Percentiles rank a stretch among this genome's conserved stretches.
phyloP scores from a whole-genome alignment of 768 basidiomycete genomes.

The Auricularia sp. region DNA sequence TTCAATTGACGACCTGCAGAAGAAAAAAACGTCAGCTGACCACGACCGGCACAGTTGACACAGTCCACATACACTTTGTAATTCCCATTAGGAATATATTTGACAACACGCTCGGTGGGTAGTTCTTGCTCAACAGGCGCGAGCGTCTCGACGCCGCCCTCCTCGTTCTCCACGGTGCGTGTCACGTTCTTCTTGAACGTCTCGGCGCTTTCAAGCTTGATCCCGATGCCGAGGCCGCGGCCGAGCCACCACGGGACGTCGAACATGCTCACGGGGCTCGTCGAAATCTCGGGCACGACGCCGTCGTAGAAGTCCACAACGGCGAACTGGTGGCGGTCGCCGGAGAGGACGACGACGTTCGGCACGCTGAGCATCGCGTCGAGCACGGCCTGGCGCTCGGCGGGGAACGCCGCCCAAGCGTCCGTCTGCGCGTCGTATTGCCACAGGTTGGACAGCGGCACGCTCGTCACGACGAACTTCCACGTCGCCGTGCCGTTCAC shows the following conservation, averaged over 20 bases:
- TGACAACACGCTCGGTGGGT: slow-evolving; percentile 43
- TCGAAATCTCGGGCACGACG: slow-evolving; percentile 54
- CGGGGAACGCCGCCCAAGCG: slow-evolving; percentile 57
- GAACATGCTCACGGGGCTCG: slow-evolving; percentile 61
- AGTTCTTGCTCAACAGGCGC: slow-evolving; percentile 23
- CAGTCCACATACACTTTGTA: slow-evolving; percentile 44
- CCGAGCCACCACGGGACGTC: slow-evolving; percentile 36
- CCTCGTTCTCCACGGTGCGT: slow-evolving; percentile 20
- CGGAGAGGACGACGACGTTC: slow-evolving; percentile 60
- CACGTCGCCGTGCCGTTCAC: slow-evolving; percentile 64
- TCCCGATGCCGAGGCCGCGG: neutral
- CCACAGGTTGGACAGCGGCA: slow-evolving; percentile 71
- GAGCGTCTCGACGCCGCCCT: slow-evolving; percentile 13
- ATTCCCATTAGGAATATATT: slow-evolving; percentile 57
- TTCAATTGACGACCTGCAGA: slow-evolving; percentile 52
- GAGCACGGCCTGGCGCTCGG: slow-evolving; percentile 51
- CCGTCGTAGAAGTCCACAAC: slow-evolving; percentile 48
- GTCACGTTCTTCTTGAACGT: slow-evolving; percentile 26
- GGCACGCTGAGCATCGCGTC: slow-evolving; percentile 52
- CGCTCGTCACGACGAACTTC: slow-evolving; percentile 68
- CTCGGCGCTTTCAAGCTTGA: slow-evolving; percentile 4
- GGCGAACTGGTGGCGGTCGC: slow-evolving; percentile 75
- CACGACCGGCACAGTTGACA: neutral
- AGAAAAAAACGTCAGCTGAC: too few relatives aligned
- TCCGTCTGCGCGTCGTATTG: slow-evolving; percentile 49